Evolutionary conservation across 2,329 filamentous ascomycete genomes (phyloP), one percentile per base, ranked within the genome.

Genomic region (Massarina eburnea): DNA sequence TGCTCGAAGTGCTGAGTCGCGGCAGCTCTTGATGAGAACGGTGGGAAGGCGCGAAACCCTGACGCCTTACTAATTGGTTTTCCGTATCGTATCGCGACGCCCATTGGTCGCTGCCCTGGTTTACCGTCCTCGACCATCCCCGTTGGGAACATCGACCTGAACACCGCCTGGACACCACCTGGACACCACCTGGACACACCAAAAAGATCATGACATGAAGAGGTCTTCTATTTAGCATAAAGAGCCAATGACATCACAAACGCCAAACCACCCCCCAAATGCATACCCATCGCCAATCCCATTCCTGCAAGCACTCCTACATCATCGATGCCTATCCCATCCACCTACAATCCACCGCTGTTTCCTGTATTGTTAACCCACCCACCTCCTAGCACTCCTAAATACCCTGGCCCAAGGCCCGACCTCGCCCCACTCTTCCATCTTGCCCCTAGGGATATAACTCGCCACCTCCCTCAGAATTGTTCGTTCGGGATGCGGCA

Each of bases 401-500:
- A 96, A 96, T 74, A 96, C 79, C 63, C 89, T 80, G 52, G 86
- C 78, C 91, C 91, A 96, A 17, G 91, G 90, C 1, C 89, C 88
- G 66, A 86, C 86, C 56, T 91, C 86, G 21, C 88, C 89, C 87
- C 88, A 91, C 51, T 84, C 77, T 56, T 80, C 79, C 26, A 64
- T 70, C 61, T 74, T 71, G 10, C 81, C 80, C 48, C 82, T 76
- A 7, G 89, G 87, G 51, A 86, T 74, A 69, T 85, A 96, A 68
- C 88, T 92, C 38, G 80, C 83, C 49, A 91, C 85, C 47, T 89
- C 88, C 46, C 83, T 83, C 75, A 95, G 75, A 47, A 95, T 84
- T 14, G 89, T 95, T n/a, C 91, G 82, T 75, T 96, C 91, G 1
- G 91, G 91, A 70, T 96, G 91, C 50, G 91, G 91, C 91, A 96